Base-by-base conservation (phyloP, 1,284 basidiomycete species). In the Limonomyces culmigenus region DNA sequence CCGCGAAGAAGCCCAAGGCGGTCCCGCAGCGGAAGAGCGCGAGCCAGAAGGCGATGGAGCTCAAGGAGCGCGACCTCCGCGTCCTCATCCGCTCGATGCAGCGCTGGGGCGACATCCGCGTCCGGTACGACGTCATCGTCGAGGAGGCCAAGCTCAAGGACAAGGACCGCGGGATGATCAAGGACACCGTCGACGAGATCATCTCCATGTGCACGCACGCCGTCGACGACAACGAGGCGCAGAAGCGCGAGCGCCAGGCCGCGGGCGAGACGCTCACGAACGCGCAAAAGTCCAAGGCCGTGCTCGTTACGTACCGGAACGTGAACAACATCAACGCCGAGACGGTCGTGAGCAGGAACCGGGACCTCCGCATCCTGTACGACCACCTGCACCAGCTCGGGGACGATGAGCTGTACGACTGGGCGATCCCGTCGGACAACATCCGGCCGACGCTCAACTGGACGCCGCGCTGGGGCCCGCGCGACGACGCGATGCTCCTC, bases 251-350 rank as follows among this genome's bases (percentile, higher is more conserved):
- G 15, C 74, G 79, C 43, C 60, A 78, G 40, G 79, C 80, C 38
- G 74, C 78, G 16, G 91, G 91, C 37, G 91, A 96, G 57, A 74
- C 80, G 0, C 57, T 85, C 45, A 80, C 76, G 14, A 84, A 84
- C 46, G 79, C 80, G 8, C 80, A 85, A 59, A 88, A 89, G 59
- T 87, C 84, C 65, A 96, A 97, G 55, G 95, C 93, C 0, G 86
- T 97, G 34, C 70, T 97, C 29, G 83, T 97, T 45, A 77, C 79
- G 12, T 96, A 81, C 64, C 75, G 84, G 40, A 80, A 79, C 37
- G 88, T 97, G 38, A 70, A 78, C 39, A 88, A 87, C 48, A 89
- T 98, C 65, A 99, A 99, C 52, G 95, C 95, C 14, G 93, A 97
- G 55, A 98, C 95, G 0, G 83, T 96, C 29, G 70, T 96, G 36